phyloP scores from a whole-genome alignment of 805 yeast genomes.

The Maudiozyma turicensis region DNA sequence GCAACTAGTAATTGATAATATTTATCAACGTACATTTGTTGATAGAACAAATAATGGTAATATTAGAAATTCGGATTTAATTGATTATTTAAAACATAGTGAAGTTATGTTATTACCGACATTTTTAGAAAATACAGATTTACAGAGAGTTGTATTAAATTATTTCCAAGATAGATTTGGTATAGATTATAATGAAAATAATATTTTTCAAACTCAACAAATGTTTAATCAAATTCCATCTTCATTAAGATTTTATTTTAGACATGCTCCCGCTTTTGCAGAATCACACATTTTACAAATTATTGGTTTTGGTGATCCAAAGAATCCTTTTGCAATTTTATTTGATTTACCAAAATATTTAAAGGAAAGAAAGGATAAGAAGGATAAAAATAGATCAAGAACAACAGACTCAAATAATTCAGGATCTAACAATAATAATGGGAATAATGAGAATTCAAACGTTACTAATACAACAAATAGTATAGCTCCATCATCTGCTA shows the following conservation, averaged over 20 bases:
- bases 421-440: background rate
- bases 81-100: constrained; percentile 42
- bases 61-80: constrained; percentile 24
- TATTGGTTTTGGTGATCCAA: constrained; percentile 68
- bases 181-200: constrained; percentile 50
- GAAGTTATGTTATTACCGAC: constrained; percentile 57
- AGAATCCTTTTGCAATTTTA: constrained; percentile 66
- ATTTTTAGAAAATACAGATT: constrained; percentile 44
- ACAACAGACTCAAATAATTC: constrained; percentile 4
- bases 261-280: constrained; percentile 68
- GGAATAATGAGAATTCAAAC: background rate
- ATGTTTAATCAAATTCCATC: constrained; percentile 30
- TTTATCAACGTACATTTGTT: constrained; percentile 44
- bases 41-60: constrained; percentile 26
- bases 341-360: constrained; percentile 65
- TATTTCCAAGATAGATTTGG: constrained; percentile 58
- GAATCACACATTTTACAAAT: constrained; percentile 65
- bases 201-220: constrained; percentile 45
- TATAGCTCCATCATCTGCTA: background rate
- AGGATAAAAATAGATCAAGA: constrained; percentile 44
- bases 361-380: constrained; percentile 61
- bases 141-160: constrained; percentile 49
- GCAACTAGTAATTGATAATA: constrained; percentile 69
- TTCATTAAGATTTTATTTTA: constrained; percentile 56
- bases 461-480: background rate